Conservation (phyloP, 495 filamentous ascomycete genomes). For the Penicillium simplicissimum region DNA sequence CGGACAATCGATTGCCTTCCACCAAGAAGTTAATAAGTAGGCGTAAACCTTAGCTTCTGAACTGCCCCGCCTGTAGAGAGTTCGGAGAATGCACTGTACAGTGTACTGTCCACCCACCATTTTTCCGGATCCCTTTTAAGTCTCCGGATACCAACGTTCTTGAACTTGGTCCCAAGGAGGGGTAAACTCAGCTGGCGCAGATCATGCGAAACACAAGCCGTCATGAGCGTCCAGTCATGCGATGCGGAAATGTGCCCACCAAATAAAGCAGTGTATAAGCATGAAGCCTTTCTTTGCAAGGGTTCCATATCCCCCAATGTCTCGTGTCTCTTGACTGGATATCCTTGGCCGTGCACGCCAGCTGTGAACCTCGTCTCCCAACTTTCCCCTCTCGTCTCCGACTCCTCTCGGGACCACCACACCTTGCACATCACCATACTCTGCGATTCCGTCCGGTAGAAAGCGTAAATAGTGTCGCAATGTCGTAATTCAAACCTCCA, state of each 20-base stretch:
- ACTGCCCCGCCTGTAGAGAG: constrained; percentile 6
- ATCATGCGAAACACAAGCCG: constrained; percentile 33
- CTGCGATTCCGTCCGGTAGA: not conserved
- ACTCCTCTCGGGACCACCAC: constrained; percentile 6
- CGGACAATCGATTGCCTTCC: not conserved
- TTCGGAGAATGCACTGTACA: constrained; percentile 14
- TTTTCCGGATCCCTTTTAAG: constrained; percentile 14
- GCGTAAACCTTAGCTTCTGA: not conserved
- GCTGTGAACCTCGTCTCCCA: not conserved
- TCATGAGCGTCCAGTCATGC: constrained; percentile 27
- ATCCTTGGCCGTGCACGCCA: not conserved
- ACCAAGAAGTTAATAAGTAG: not conserved
- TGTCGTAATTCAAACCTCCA: not conserved
- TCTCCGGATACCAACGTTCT: constrained; percentile 17
- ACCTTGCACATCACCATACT: constrained; percentile 8
- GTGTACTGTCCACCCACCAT: constrained; percentile 2
- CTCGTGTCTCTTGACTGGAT: not conserved
- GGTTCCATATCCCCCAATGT: not conserved
- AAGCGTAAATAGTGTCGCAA: constrained; percentile 16
- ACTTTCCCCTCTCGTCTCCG: not conserved
- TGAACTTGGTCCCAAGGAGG: constrained; percentile 33
- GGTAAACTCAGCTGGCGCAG: constrained; percentile 31
- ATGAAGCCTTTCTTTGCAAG: not conserved
- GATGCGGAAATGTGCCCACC: constrained; percentile 8
- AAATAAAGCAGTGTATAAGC: not conserved